phyloP scores from a whole-genome alignment of 805 yeast genomes.

The Wickerhamiella qilinensis region DNA sequence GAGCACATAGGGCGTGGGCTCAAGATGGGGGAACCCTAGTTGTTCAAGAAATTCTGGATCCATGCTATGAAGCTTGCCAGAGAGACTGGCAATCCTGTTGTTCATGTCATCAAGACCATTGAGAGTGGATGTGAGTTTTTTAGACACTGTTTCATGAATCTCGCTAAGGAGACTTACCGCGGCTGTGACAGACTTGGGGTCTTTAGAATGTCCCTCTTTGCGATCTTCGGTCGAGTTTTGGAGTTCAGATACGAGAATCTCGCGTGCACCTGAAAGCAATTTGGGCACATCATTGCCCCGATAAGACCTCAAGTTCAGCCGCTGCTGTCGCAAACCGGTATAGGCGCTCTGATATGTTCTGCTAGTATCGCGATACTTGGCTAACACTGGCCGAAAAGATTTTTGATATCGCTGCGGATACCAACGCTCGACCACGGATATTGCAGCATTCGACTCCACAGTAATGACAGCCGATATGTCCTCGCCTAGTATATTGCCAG shows the following conservation, averaged over 20 bases:
- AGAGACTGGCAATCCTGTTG: background rate
- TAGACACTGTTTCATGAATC: no score
- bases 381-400: background rate
- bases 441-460: background rate
- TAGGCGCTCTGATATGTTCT: background rate
- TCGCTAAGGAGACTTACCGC: no score
- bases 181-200: no score
- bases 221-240: no score
- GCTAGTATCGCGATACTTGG: background rate
- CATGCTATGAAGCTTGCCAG: background rate
- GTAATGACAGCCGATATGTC: background rate
- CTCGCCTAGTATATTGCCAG: background rate
- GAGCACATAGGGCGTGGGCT: background rate
- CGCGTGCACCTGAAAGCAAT: background rate
- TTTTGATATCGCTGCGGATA: slow-evolving; percentile 3
- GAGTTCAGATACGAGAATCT: no score
- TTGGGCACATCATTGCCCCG: slow-evolving; percentile 2
- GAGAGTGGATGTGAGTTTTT: no score
- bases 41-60: background rate
- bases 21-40: background rate
- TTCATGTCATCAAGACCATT: background rate
- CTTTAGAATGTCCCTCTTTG: no score
- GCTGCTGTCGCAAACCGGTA: background rate
- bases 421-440: slow-evolving; percentile 1
- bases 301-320: slow-evolving; percentile 1